A percentile compares a stretch with the other conserved stretches of the same genome.
Evolutionary conservation across 331 rosid species (phyloP).

Genomic region (Ulmus americana): DNA sequence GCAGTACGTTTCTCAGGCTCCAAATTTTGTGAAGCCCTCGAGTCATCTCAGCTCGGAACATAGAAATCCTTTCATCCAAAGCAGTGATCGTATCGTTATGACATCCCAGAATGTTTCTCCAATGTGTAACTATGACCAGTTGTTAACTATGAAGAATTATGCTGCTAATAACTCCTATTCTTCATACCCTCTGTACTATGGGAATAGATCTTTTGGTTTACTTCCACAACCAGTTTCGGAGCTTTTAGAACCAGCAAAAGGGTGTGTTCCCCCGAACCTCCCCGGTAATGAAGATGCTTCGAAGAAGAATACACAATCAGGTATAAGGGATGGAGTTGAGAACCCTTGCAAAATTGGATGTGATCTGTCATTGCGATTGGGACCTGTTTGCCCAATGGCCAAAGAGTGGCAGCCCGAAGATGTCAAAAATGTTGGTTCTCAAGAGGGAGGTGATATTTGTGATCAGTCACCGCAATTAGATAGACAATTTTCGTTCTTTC

Average conservation of each 20-base stretch:
- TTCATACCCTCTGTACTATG: constrained; percentile 45
- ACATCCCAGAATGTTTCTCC: constrained; percentile 21
- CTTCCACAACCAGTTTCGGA: constrained; percentile 20
- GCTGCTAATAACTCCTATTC: constrained; percentile 23
- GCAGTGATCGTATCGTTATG: constrained; percentile 1
- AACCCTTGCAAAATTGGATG: constrained; percentile 26
- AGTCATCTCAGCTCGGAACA: constrained; percentile 12
- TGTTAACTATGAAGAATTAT: constrained; percentile 24
- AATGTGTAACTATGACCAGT: constrained; percentile 17
- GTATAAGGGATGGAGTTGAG: constrained; percentile 12
- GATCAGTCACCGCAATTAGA: constrained; percentile 13
- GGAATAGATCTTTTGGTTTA: constrained; percentile 7
- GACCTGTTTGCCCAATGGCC: constrained; percentile 28
- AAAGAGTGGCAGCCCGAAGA: constrained; percentile 18
- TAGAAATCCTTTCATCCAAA: constrained; percentile 13
- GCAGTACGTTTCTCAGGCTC: constrained; percentile 22
- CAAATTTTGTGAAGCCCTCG: constrained; percentile 26
- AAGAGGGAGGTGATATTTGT: constrained; percentile 8
- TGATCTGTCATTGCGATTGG: constrained; percentile 66
- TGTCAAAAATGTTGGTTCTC: constrained; percentile 19
- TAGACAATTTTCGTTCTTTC: constrained; percentile 11
- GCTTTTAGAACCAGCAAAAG: constrained; percentile 22
- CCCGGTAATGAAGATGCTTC: constrained; percentile 21
- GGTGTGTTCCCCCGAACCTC: constrained; percentile 16
- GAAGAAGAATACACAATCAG: constrained; percentile 12